Evolutionary conservation across 352 stramenopile genomes (phyloP), one percentile per base, ranked within the genome.

Genomic region (Phytophthora multivora): DNA sequence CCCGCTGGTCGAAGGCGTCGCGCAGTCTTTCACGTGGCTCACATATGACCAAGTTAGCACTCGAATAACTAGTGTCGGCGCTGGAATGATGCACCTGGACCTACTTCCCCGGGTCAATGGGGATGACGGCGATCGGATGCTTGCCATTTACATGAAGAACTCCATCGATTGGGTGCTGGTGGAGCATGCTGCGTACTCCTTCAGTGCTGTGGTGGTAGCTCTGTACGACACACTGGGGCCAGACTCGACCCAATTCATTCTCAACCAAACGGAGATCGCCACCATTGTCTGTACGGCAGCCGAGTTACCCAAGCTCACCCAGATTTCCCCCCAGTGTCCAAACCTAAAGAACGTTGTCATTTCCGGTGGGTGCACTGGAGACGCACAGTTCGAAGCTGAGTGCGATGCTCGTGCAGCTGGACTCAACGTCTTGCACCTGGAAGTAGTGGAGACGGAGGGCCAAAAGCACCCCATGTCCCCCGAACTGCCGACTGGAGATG

Each of bases 121-220:
- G 3, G 58, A 78, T 6, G 69, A 86, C 41, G 68, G 73, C 16
- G 52, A 90, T 35, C 73, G 74, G 28, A 90, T 97, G 60, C 48
- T 99, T 15, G 95, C 81, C 25, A 85, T 99, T 47, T 99, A 98
- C 76, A 97, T 97, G 79, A 97, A 95, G 68, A 99, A 99, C 69
- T 97, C 84, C 12, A 86, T 97, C 38, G 96, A 99, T 61, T 99
- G 96, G 93, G 73, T 98, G 11, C 69, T 99, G 28, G 82, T 77
- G 0, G 96, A 99, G 59, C 93, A 98, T 62, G 79, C 80, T 4
- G 79, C 67, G 10, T 89, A 87, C 56, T 58, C 58, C n/a, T 77
- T 71, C 25, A 68, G 59, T 35, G 63, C 64, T 13, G 49, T 77
- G 0, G 59, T 88, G 12, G 77, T 92, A 4, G 80, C 86, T 18